Base-by-base conservation (phyloP, 1,284 basidiomycete genomes). In the Microbotryum scabiosae region DNA sequence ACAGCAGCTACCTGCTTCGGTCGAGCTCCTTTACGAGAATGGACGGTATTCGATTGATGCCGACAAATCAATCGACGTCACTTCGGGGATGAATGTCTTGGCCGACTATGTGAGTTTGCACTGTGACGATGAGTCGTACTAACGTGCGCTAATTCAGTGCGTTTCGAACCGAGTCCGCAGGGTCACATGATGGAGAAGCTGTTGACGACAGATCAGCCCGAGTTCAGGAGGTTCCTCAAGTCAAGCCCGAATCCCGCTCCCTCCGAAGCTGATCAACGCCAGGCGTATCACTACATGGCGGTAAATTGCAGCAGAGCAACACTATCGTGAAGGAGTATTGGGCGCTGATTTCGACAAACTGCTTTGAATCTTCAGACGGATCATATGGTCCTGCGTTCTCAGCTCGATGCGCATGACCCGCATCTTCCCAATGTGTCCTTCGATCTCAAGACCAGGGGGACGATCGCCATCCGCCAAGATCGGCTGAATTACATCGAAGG, bases 401-500 rank as follows among this genome's bases (percentile, higher is more conserved):
- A 98, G 74, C 81, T 98, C 12, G 94, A 98, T 74, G 93, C 91
- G 70, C 76, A 84, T 1, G 88, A 97, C 72, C 70, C 76, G 43
- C 82, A 88, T 36, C 76, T 98, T 21, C 93, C 93, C 1, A 85
- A 85, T 0, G 90, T 89, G 28, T 85, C 94, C 0, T 98, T 98
- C 69, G 94, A 98, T 73, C 85, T 98, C 75, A 98, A 98, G 76
- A 97, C 94, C 0, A 82, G 93, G 47, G 92, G 92, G 0, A 87
- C 85, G 44, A 76, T 90, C 43, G 84, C 90, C 1, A 85, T 97
- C 53, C 85, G 94, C 6, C 79, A 88, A 71, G 93, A 98, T 75
- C 77, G 87, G 10, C 79, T 90, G 55, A 97, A 97, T 74, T 88
- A 84, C 71, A 81, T 85, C 83, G 83, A 87, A 73, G 85, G 86